A percentile compares a stretch with the other conserved stretches of the same genome.
phyloP scores from a whole-genome alignment of 768 basidiomycete species.

The Macrolepiota dolichaula region DNA sequence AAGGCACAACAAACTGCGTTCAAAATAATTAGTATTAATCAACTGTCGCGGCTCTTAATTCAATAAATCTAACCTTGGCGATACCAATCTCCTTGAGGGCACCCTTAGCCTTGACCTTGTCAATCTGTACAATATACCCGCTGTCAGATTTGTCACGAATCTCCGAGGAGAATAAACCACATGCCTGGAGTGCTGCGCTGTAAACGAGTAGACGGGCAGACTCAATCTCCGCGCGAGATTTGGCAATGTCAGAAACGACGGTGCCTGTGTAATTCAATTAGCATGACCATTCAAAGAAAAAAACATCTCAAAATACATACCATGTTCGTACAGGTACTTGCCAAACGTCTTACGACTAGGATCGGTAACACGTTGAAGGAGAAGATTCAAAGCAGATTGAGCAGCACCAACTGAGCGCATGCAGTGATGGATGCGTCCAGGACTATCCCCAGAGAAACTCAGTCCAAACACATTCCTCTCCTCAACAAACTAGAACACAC shows the following conservation, averaged over 20 bases:
- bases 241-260: slow-evolving; percentile 87
- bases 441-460: slow-evolving; percentile 46
- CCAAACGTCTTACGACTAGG: slow-evolving; percentile 90
- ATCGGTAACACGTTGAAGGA: slow-evolving; percentile 93
- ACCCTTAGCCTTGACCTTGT: slow-evolving; percentile 87
- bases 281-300: neutral
- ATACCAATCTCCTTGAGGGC: slow-evolving; percentile 97
- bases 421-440: slow-evolving; percentile 96
- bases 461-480: neutral
- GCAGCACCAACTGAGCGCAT: slow-evolving; percentile 96
- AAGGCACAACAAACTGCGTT: slow-evolving; percentile 85
- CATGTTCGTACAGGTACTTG: slow-evolving; percentile 88
- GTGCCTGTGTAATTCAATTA: slow-evolving; percentile 48
- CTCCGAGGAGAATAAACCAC: slow-evolving; percentile 1
- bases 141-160: neutral
- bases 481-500: slow-evolving; percentile 15
- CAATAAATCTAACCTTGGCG: slow-evolving; percentile 66
- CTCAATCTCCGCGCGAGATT: slow-evolving; percentile 92
- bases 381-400: slow-evolving; percentile 76
- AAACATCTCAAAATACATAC: slow-evolving; percentile 33
- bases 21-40: slow-evolving; percentile 1
- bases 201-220: slow-evolving; percentile 82
- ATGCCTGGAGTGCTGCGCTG: slow-evolving; percentile 83
- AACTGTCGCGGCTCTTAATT: neutral
- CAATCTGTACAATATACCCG: slow-evolving; percentile 61